phyloP scores from a whole-genome alignment of 495 filamentous ascomycete genomes.

The Rusavskia elegans region DNA sequence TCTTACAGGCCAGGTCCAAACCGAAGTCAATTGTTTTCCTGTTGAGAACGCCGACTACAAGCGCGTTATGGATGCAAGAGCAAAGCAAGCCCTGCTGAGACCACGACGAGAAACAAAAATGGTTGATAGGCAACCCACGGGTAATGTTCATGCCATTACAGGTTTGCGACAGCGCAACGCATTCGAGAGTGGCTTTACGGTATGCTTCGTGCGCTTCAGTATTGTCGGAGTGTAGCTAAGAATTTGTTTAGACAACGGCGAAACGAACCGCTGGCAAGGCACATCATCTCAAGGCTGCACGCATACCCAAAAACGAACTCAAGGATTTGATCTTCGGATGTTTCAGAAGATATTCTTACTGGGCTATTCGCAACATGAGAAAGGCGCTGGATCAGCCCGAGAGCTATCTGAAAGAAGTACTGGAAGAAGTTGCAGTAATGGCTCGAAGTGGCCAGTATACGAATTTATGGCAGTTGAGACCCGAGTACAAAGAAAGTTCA shows the following conservation, averaged over 20 bases:
- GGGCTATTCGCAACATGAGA: slow-evolving; percentile 73
- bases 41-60: slow-evolving; percentile 59
- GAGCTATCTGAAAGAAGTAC: slow-evolving; percentile 68
- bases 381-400: slow-evolving; percentile 66
- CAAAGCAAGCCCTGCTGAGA: slow-evolving; percentile 39
- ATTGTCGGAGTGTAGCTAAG: not conserved
- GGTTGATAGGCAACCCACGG: slow-evolving; percentile 18
- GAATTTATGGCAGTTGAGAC: slow-evolving; percentile 66
- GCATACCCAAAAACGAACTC: slow-evolving; percentile 74
- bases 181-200: slow-evolving; percentile 34
- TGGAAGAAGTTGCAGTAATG: slow-evolving; percentile 68
- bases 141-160: slow-evolving; percentile 17
- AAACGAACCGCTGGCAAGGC: slow-evolving; percentile 17
- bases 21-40: slow-evolving; percentile 64
- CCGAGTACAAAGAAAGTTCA: slow-evolving; percentile 39
- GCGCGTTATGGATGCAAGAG: slow-evolving; percentile 40
- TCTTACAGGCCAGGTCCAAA: slow-evolving; percentile 52
- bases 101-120: slow-evolving; percentile 40
- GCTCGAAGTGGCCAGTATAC: slow-evolving; percentile 68
- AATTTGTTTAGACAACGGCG: slow-evolving; percentile 20
- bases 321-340: slow-evolving; percentile 65
- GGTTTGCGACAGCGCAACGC: slow-evolving; percentile 27
- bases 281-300: slow-evolving; percentile 66
- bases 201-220: slow-evolving; percentile 13
- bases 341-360: slow-evolving; percentile 75